phyloP scores from a whole-genome alignment of 2,329 filamentous ascomycete species.

The Pseudogymnoascus sp. region DNA sequence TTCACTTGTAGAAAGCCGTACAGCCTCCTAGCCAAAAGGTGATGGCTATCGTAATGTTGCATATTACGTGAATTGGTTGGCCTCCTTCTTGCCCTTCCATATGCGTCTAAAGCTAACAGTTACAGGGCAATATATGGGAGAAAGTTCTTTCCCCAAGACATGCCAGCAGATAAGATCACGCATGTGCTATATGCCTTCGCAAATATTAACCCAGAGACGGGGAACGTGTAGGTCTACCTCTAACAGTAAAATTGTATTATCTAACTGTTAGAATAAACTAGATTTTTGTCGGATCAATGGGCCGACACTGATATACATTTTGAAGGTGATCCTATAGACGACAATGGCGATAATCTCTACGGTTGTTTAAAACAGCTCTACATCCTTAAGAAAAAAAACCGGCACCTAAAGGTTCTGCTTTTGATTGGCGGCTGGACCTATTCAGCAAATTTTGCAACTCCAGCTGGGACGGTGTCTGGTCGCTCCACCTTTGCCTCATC shows the following conservation, averaged over 20 bases:
- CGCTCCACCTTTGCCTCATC: constrained; percentile 15
- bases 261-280: constrained; percentile 20
- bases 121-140: constrained; percentile 55
- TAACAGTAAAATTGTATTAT: constrained; percentile 33
- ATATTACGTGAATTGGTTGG: constrained; percentile 27
- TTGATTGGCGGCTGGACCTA: constrained; percentile 85
- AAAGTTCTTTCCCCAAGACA: constrained; percentile 59
- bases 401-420: constrained; percentile 67
- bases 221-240: constrained; percentile 38
- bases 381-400: constrained; percentile 64
- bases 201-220: constrained; percentile 57
- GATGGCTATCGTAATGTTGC: constrained; percentile 8
- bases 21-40: neutral
- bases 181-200: constrained; percentile 74
- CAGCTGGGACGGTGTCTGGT: constrained; percentile 49
- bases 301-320: constrained; percentile 65
- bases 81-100: neutral
- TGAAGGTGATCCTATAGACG: constrained; percentile 60
- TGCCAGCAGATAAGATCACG: constrained; percentile 60
- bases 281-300: constrained; percentile 55
- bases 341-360: constrained; percentile 61
- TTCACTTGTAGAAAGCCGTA: neutral
- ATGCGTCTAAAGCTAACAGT: neutral
- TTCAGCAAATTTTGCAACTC: constrained; percentile 61
- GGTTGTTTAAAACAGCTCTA: constrained; percentile 72